Conservation (phyloP, 202 grass and related monocot genomes). For the Bolboschoenoplectus hybrid region DNA sequence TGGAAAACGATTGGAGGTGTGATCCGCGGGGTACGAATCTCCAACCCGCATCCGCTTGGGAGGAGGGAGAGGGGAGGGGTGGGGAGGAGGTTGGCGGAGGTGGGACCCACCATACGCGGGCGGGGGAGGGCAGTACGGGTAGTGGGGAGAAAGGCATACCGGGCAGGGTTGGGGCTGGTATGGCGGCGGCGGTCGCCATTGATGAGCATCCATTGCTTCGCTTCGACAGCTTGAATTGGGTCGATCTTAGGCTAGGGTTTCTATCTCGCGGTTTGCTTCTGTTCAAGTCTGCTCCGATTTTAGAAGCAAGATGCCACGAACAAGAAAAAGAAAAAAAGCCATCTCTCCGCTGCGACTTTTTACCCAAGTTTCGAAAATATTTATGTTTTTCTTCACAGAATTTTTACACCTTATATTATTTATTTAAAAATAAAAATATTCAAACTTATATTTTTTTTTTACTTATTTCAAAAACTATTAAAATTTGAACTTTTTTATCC, state of each 20-base stretch:
- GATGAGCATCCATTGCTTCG: slow-evolving; percentile 37
- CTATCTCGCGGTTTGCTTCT: not conserved
- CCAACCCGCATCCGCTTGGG: slow-evolving; percentile 85
- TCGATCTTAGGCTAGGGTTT: slow-evolving; percentile 28
- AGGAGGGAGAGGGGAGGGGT: slow-evolving; percentile 39
- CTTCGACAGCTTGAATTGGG: not conserved
- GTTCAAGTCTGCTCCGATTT: not conserved
- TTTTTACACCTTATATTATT: too few relatives aligned
- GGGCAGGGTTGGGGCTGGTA: slow-evolving; percentile 57
- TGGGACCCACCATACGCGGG: slow-evolving; percentile 51
- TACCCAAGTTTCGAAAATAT: too few relatives aligned
- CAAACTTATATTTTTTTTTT: too few relatives aligned
- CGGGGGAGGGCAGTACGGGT: slow-evolving; percentile 75
- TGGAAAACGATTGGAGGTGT: slow-evolving; percentile 35
- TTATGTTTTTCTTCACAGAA: too few relatives aligned
- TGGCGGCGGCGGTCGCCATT: slow-evolving; percentile 31
- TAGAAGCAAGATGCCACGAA: not conserved
- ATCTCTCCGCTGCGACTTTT: too few relatives aligned
- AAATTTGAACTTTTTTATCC: too few relatives aligned
- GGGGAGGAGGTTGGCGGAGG: slow-evolving; percentile 48
- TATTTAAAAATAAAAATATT: too few relatives aligned
- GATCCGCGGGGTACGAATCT: slow-evolving; percentile 37
- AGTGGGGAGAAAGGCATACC: slow-evolving; percentile 68
- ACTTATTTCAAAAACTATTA: too few relatives aligned
- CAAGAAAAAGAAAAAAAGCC: not conserved